These are phyloP conservation scores for Graphilbum ipis-grandicollis DNA, from an alignment of 2,329 filamentous ascomycete species.

Conservation along the genomic window DNA sequence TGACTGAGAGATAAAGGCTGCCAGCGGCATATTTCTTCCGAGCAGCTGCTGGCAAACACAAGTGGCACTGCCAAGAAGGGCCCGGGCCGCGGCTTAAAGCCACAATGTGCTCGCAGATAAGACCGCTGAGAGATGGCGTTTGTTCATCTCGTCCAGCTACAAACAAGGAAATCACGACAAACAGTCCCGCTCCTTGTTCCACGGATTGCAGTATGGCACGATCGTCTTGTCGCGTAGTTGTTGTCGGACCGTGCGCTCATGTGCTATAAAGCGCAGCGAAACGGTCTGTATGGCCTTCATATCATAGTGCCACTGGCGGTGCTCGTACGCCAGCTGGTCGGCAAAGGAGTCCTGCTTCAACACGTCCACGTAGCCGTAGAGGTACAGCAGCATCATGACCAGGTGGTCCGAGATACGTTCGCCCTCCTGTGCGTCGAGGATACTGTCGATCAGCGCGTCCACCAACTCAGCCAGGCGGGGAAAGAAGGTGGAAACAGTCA, in stretches of 20 bases:
- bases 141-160: too few relatives aligned
- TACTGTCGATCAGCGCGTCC: not conserved
- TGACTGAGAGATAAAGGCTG: too few relatives aligned
- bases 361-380: not conserved
- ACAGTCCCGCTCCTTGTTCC: slow-evolving; percentile 1
- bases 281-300: not conserved
- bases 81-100: too few relatives aligned
- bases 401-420: not conserved
- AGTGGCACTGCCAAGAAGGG: too few relatives aligned
- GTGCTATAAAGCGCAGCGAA: slow-evolving; percentile 1
- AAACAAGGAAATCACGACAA: not conserved
- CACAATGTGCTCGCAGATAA: too few relatives aligned
- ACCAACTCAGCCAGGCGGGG: not conserved
- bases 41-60: too few relatives aligned
- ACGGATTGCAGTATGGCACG: not conserved
- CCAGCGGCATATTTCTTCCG: too few relatives aligned
- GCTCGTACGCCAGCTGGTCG: slow-evolving; percentile 1
- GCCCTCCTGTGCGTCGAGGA: not conserved
- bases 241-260: slow-evolving; percentile 3
- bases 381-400: not conserved
- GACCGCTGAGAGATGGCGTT: too few relatives aligned
- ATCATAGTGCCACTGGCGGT: slow-evolving; percentile 4
- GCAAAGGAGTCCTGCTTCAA: slow-evolving; percentile 1
- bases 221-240: slow-evolving; percentile 1
- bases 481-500: not conserved